Evolutionary conservation across 139 green algal species (phyloP), one percentile per base, ranked within the genome.

Genomic region (Yamagishiella unicocca): DNA sequence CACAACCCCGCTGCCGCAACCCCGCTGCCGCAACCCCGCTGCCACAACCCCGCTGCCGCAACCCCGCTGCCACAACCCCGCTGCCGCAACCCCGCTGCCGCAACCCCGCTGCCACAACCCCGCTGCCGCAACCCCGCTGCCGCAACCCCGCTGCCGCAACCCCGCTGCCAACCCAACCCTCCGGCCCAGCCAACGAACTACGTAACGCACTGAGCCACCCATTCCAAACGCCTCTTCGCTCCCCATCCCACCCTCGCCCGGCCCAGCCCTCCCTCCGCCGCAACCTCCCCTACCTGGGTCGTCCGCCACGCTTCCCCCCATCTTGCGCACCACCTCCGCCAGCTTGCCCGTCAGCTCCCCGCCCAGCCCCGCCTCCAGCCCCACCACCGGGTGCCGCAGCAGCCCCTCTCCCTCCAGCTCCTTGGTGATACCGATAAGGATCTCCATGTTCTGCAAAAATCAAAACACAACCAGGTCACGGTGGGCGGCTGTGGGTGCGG

Each of bases 371-470:
- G 90, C 40, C 54, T 94, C 85, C n/a, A 97, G 27, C 64, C 90
- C 91, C 62, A 97, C 90, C 14, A 79, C 45, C 2, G 94, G 92
- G 24, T 62, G 70, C 19, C 78, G 75, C 37, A 97, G 68, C 83
- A 95, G 87, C 22, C 89, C 82, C 10, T 83, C 72, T 19, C 75
- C 81, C 74, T 94, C 84, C 73, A 97, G 91, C 71, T 96, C 93
- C 45, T 83, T 72, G 10, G 93, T 91, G 31, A 95, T 80, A 31
- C 85, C 79, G 0, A 88, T 71, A 61, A 96, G 68, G 25, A 97
- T 88, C 50, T 97, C 93, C 50, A 96, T 89, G 82, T 94, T 91
- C 90, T 96, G 92, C 19, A 67, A 67, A 17, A n/a, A n/a, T n/a
- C n/a, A n/a, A 29, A 46, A 12, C 7, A 1, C 45, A 70, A 22